Conservation (phyloP, 208 protist species). For the Trypanosoma boissoni region DNA sequence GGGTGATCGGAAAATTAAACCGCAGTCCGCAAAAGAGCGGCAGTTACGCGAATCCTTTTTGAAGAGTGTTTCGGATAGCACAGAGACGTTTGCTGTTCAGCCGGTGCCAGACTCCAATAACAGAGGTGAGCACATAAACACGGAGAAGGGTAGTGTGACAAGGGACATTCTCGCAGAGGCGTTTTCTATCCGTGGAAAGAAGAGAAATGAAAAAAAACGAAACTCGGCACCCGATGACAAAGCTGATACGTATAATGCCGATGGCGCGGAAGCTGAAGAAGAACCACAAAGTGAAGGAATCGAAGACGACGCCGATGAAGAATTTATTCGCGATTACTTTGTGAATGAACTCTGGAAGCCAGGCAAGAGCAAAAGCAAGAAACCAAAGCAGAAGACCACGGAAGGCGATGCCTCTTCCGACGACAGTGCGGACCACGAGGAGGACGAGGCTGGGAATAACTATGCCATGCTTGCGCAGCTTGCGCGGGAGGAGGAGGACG, state of each 20-base stretch:
- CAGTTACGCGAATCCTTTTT: constrained; percentile 72
- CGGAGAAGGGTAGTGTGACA: background rate
- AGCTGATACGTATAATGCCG: background rate
- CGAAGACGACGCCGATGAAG: constrained; percentile 34
- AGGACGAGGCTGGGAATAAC: constrained; percentile 28
- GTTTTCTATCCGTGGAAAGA: constrained; percentile 17
- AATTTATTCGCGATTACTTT: constrained; percentile 70
- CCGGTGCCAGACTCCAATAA: background rate
- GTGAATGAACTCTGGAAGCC: constrained; percentile 69
- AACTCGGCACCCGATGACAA: constrained; percentile 1
- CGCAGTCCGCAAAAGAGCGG: constrained; percentile 62
- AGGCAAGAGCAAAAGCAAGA: constrained; percentile 18
- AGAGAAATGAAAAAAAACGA: background rate
- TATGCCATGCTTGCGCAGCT: constrained; percentile 54
- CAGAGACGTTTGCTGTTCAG: constrained; percentile 40
- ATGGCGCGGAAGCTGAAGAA: constrained; percentile 15
- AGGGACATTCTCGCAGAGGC: constrained; percentile 19
- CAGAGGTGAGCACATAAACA: constrained; percentile 2
- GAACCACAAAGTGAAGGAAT: constrained; percentile 1
- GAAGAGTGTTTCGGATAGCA: constrained; percentile 48
- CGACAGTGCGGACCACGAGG: constrained; percentile 21
- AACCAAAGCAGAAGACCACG: constrained; percentile 7
- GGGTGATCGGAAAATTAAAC: constrained; percentile 31
- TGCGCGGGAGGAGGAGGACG: constrained; percentile 76
- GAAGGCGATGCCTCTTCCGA: constrained; percentile 17